These are phyloP conservation scores for Dryas drummondii DNA, from an alignment of 306 rosid genomes.

Conservation along the genomic window DNA sequence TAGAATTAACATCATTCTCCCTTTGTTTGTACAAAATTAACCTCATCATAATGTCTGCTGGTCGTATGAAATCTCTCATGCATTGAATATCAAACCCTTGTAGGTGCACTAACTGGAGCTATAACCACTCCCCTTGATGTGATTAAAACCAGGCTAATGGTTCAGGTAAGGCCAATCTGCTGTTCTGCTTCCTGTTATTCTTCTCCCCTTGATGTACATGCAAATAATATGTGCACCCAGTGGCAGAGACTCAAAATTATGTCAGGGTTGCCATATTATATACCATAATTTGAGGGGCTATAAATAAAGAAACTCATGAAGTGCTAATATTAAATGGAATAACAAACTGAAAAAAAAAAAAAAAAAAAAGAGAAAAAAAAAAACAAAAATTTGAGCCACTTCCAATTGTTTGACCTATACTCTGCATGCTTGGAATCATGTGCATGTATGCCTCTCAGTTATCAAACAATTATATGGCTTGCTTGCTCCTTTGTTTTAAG, in stretches of 20 bases:
- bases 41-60: background rate
- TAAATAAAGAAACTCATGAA: background rate
- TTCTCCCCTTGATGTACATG: background rate
- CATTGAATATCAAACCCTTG: conserved; percentile 12
- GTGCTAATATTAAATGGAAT: background rate
- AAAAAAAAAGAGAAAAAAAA: no score
- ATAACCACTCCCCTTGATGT: conserved; percentile 95
- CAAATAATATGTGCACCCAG: background rate
- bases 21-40: background rate
- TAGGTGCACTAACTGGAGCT: conserved; percentile 96
- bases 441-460: conserved; percentile 17
- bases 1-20: background rate
- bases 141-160: conserved; percentile 88
- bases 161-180: conserved; percentile 58
- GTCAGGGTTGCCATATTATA: background rate
- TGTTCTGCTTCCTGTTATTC: conserved; percentile 7
- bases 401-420: background rate
- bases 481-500: conserved; percentile 34
- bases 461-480: conserved; percentile 28
- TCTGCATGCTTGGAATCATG: conserved; percentile 17
- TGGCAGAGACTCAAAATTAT: background rate
- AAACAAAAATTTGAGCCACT: background rate
- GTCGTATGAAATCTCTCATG: background rate
- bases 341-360: no score
- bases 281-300: background rate